These are phyloP conservation scores for Aspergillus sp. DNA, from an alignment of 2,329 filamentous ascomycete species.

Conservation along the genomic window DNA sequence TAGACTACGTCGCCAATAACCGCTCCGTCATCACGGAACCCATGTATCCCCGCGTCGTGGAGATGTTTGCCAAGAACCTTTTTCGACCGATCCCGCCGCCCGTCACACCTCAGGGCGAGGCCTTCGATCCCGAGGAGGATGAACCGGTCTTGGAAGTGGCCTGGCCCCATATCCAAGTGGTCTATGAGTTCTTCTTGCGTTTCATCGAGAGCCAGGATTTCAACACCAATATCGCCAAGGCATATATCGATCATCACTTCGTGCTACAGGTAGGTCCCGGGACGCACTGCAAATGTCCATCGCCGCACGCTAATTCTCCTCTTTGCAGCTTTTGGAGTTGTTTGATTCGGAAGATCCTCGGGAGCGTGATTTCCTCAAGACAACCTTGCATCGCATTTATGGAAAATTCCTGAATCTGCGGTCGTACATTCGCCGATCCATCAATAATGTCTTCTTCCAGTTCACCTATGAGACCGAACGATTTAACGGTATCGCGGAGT, in stretches of 20 bases:
- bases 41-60: conserved; percentile 97
- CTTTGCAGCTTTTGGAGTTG: conserved; percentile 74
- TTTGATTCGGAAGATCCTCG: conserved; percentile 98
- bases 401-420: conserved; percentile 97
- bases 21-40: conserved; percentile 96
- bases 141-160: conserved; percentile 97
- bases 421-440: conserved; percentile 94
- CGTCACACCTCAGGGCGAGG: conserved; percentile 95
- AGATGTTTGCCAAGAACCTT: conserved; percentile 99
- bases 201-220: conserved; percentile 99
- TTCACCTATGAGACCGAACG: conserved; percentile 98
- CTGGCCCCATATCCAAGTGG: conserved; percentile 98
- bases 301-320: neutral
- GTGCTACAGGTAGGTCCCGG: conserved; percentile 65
- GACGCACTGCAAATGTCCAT: no score
- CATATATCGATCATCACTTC: conserved; percentile 97
- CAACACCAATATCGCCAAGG: conserved; percentile 99
- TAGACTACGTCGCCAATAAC: conserved; percentile 98
- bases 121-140: conserved; percentile 97
- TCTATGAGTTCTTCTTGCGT: conserved; percentile 97
- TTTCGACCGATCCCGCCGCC: conserved; percentile 96
- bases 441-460: conserved; percentile 99
- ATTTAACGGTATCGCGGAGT: conserved; percentile 96
- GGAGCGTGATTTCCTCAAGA: conserved; percentile 96
- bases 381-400: conserved; percentile 95